phyloP scores from a whole-genome alignment of 2,329 filamentous ascomycete species.

The Mycosphaerella sp. region DNA sequence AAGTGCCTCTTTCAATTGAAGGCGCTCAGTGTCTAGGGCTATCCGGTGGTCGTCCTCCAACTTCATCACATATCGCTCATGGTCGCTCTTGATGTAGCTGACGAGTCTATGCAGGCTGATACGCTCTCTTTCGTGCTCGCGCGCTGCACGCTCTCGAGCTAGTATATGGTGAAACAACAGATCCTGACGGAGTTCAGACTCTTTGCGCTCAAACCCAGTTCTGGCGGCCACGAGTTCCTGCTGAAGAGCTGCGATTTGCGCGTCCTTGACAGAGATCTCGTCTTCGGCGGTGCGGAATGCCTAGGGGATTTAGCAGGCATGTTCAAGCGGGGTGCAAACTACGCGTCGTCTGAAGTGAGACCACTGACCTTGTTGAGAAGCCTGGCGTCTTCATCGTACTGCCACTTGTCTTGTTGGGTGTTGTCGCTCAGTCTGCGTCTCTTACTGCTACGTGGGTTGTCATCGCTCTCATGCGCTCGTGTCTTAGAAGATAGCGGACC shows the following conservation, averaged over 20 bases:
- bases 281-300: conserved; percentile 4
- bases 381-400: conserved; percentile 1
- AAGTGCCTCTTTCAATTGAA: neutral
- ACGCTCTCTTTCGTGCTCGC: conserved; percentile 4
- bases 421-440: conserved; percentile 1
- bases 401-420: neutral
- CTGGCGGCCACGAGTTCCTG: neutral
- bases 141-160: conserved; percentile 1
- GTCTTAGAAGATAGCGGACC: neutral
- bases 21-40: conserved; percentile 2
- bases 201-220: neutral
- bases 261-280: neutral
- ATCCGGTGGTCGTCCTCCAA: conserved; percentile 3
- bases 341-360: neutral
- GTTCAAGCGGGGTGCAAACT: neutral
- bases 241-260: conserved; percentile 1
- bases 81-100: conserved; percentile 1
- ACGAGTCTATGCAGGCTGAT: conserved; percentile 4
- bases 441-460: neutral
- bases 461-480: neutral
- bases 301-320: neutral
- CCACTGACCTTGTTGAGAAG: conserved; percentile 7
- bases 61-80: conserved; percentile 3
- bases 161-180: conserved; percentile 9
- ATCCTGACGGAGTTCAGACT: conserved; percentile 9